Conservation (phyloP, 2,329 filamentous ascomycete species). For the Colletotrichum musicola region DNA sequence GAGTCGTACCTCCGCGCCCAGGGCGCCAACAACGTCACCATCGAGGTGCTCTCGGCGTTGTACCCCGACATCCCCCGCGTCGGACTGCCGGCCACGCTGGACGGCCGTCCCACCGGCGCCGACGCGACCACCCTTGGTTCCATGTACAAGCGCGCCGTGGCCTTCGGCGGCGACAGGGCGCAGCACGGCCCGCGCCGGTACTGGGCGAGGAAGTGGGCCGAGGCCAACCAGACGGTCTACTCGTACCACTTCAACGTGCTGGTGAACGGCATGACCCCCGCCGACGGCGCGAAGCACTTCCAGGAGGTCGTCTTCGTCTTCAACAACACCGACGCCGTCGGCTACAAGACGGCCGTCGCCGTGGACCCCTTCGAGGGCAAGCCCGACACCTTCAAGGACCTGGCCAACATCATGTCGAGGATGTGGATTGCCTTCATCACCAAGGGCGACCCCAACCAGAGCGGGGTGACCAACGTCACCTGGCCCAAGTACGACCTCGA, state of each 20-base stretch:
- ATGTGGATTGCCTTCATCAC: conserved; percentile 66
- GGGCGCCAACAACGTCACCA: conserved; percentile 43
- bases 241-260: conserved; percentile 63
- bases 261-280: conserved; percentile 38
- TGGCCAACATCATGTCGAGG: conserved; percentile 62
- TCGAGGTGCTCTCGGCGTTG: conserved; percentile 53
- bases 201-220: conserved; percentile 64
- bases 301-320: conserved; percentile 57
- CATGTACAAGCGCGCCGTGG: conserved; percentile 67
- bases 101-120: conserved; percentile 44
- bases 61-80: conserved; percentile 64
- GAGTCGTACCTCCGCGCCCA: conserved; percentile 50
- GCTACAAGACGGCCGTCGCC: conserved; percentile 61
- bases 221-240: conserved; percentile 63
- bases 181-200: conserved; percentile 69
- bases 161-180: conserved; percentile 65
- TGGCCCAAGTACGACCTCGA: conserved; percentile 60
- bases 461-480: conserved; percentile 6
- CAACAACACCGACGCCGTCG: conserved; percentile 61
- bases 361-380: conserved; percentile 54
- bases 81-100: conserved; percentile 60
- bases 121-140: conserved; percentile 50
- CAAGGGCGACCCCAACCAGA: conserved; percentile 57
- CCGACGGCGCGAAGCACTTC: conserved; percentile 46
- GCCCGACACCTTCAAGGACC: conserved; percentile 54